Evolutionary conservation across 73 alveolate genomes (phyloP), one percentile per base, ranked within the genome.

Genomic region (Vitrella brassicaformis): DNA sequence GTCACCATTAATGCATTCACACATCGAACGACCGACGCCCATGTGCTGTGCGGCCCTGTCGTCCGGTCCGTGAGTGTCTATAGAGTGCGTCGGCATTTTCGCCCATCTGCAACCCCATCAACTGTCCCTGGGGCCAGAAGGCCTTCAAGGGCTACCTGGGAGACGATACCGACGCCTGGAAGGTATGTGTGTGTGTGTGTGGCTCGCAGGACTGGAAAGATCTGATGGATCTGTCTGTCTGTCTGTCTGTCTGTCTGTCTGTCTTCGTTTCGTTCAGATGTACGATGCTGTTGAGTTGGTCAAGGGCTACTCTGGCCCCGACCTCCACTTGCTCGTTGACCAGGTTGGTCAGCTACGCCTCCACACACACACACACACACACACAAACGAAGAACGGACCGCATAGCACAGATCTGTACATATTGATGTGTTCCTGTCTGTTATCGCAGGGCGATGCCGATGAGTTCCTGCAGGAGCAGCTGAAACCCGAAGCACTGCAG

Each of bases 61-160:
- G 22, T 39, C 14, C 14, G 4, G 4, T 39, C 56, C 56, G 22
- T 39, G 22, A 14, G 4, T 39, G 22, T 39, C 56, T 39, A 14
- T 39, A 39, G 56, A 39, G 56, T 14, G 86, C 78, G 47, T 89
- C 95, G 19, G 95, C 95, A 70, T 86, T 89, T 66, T 83, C 91
- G 27, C 95, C 95, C 27, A 89, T 89, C 68, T 47, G 85, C 75
- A 78, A 89, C 73, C 90, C 92, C 30, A 79, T 78, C 64, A 72
- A 82, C 31, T 75, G 82, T 31, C 78, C 86, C 10, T 89, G 95
- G 95, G 95, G 95, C 26, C 65, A 82, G 87, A 86, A 89, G 68
- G 93, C 92, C 14, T 89, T 86, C 86, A 64, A 65, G 30, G 75
- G 78, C 29, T 89, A 71, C 85, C 81, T 89, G 30, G 95, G 95